Conservation (phyloP, 148 eudicot genomes). For the Salicornia ramosissima region DNA sequence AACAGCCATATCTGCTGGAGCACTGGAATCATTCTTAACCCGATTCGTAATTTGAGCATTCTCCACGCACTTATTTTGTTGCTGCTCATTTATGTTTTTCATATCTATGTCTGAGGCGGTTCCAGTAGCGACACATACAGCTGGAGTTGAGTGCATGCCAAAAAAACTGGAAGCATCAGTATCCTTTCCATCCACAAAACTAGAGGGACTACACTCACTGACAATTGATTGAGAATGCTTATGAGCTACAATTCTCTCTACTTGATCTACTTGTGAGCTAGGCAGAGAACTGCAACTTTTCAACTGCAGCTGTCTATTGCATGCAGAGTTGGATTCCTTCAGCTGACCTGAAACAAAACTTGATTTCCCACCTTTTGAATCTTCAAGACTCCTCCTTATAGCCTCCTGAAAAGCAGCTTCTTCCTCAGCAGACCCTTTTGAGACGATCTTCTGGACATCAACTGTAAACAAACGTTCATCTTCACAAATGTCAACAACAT, state of each 20-base stretch:
- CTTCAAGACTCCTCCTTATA: conserved; percentile 66
- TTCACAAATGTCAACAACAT: conserved; percentile 22
- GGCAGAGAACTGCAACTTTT: conserved; percentile 28
- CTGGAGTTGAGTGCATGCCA: conserved; percentile 13
- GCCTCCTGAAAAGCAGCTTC: conserved; percentile 83
- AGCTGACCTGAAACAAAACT: conserved; percentile 27
- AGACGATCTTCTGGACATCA: conserved; percentile 27
- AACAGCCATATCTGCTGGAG: conserved; percentile 23
- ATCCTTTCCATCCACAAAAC: conserved; percentile 18
- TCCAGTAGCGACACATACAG: conserved; percentile 14
- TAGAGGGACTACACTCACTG: conserved; percentile 17
- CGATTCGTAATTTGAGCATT: conserved; percentile 18
- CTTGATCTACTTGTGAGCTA: no score
- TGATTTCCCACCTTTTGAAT: conserved; percentile 27
- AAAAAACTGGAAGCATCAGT: conserved; percentile 7
- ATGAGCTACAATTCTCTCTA: conserved; percentile 13
- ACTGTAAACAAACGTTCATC: conserved; percentile 26
- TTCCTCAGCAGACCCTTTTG: conserved; percentile 72
- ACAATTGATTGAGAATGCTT: conserved; percentile 23
- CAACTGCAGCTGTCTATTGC: conserved; percentile 20
- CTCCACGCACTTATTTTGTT: conserved; percentile 13
- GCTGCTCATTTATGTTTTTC: conserved; percentile 21
- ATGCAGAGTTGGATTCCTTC: conserved; percentile 15
- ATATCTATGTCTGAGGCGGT: conserved; percentile 16
- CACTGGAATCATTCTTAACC: conserved; percentile 12